phyloP scores from a whole-genome alignment of 2,329 filamentous ascomycete species.

The Hymenoscyphus infarciens region DNA sequence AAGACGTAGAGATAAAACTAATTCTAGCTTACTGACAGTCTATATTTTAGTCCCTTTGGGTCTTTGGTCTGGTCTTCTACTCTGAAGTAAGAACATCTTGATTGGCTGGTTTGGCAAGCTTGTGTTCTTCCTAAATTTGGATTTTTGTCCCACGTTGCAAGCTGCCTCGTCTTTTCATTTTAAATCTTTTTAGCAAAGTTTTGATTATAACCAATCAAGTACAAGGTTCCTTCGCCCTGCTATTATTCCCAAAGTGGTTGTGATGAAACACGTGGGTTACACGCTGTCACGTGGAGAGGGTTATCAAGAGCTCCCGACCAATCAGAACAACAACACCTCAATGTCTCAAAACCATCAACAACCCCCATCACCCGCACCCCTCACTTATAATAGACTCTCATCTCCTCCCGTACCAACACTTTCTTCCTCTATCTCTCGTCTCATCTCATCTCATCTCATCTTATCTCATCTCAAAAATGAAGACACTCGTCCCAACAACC shows the following conservation, averaged over 20 bases:
- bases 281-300: background rate
- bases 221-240: background rate
- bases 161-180: background rate
- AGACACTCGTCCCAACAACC: conserved; percentile 5
- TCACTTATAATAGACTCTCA: background rate
- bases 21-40: no score
- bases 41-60: background rate
- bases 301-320: background rate
- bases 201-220: background rate
- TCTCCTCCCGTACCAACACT: background rate
- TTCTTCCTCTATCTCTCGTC: background rate
- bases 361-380: background rate
- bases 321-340: background rate
- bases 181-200: background rate
- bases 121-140: background rate
- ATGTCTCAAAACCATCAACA: background rate
- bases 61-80: background rate
- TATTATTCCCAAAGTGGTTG: background rate
- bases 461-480: conserved; percentile 19
- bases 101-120: background rate
- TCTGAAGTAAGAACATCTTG: background rate
- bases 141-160: background rate
- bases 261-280: background rate
- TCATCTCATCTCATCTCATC: background rate
- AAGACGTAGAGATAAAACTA: no score